Evolutionary conservation across 352 stramenopile species (phyloP).

Genomic region (Peronospora belbahrii): DNA sequence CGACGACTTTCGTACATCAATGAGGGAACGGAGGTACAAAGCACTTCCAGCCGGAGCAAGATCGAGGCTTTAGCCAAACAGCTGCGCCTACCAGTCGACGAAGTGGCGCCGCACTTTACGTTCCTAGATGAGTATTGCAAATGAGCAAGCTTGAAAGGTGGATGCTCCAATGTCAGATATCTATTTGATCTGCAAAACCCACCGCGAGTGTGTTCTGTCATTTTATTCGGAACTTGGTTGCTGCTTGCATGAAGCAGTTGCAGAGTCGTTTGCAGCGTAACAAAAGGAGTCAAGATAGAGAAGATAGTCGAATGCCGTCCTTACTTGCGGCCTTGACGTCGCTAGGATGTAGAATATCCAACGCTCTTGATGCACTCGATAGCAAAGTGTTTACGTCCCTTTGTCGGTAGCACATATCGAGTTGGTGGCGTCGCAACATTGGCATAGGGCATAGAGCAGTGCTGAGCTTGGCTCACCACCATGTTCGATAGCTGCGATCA

Average conservation of each 20-base stretch:
- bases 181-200: neutral
- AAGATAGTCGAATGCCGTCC: conserved; percentile 4
- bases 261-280: neutral
- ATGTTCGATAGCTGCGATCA: conserved; percentile 13
- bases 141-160: neutral
- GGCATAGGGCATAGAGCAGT: conserved; percentile 12
- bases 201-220: neutral
- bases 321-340: conserved; percentile 6
- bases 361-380: neutral
- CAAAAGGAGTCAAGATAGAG: conserved; percentile 1
- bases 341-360: neutral
- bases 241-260: neutral
- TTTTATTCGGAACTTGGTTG: neutral
- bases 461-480: conserved; percentile 25
- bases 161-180: neutral
- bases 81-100: conserved; percentile 39
- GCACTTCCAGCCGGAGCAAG: conserved; percentile 26
- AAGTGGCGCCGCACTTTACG: conserved; percentile 43
- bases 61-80: conserved; percentile 39
- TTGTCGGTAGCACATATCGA: neutral
- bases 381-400: neutral
- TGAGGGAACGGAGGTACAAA: neutral
- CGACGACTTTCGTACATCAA: conserved; percentile 12
- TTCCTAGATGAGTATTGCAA: conserved; percentile 43
- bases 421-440: conserved; percentile 5